Evolutionary conservation across 371 early-diverging fungal species (phyloP).

Genomic region (Mortierella sp.): DNA sequence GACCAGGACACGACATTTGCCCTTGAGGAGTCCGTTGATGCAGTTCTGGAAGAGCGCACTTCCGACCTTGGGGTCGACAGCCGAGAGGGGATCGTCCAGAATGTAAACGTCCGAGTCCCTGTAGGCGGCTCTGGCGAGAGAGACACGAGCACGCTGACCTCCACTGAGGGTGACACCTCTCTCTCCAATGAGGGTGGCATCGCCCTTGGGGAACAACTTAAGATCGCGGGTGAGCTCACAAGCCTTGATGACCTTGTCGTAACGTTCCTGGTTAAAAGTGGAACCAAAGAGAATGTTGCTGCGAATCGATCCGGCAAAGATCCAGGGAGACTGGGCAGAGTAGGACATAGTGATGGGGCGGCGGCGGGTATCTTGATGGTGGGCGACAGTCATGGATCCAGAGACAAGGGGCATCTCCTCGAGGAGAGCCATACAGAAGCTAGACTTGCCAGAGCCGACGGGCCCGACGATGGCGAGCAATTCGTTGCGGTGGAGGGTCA

Average conservation of each 20-base stretch:
- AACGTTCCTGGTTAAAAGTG: constrained; percentile 70
- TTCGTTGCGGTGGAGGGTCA: constrained; percentile 15
- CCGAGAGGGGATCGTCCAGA: constrained; percentile 85
- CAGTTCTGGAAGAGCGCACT: constrained; percentile 61
- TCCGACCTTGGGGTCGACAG: constrained; percentile 76
- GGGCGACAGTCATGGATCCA: constrained; percentile 63
- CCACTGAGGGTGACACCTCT: constrained; percentile 90
- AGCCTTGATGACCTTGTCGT: constrained; percentile 74
- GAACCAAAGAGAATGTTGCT: constrained; percentile 86
- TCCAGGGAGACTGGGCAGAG: constrained; percentile 83
- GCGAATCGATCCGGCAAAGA: constrained; percentile 78
- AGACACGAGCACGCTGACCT: constrained; percentile 83
- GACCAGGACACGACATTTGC: constrained; percentile 59
- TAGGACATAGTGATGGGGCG: constrained; percentile 57
- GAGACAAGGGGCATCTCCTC: constrained; percentile 58
- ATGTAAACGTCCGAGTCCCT: constrained; percentile 68
- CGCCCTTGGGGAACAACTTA: constrained; percentile 67
- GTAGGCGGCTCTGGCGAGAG: constrained; percentile 60
- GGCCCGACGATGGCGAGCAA: constrained; percentile 54
- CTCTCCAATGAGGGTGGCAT: constrained; percentile 91
- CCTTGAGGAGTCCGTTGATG: constrained; percentile 35
- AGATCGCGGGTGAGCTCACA: constrained; percentile 69
- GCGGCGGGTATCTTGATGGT: constrained; percentile 66
- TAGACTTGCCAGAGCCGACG: constrained; percentile 59
- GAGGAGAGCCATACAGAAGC: constrained; percentile 45